These are phyloP conservation scores for Rhodocollybia butyracea DNA, from an alignment of 768 basidiomycete species.

Conservation along the genomic window DNA sequence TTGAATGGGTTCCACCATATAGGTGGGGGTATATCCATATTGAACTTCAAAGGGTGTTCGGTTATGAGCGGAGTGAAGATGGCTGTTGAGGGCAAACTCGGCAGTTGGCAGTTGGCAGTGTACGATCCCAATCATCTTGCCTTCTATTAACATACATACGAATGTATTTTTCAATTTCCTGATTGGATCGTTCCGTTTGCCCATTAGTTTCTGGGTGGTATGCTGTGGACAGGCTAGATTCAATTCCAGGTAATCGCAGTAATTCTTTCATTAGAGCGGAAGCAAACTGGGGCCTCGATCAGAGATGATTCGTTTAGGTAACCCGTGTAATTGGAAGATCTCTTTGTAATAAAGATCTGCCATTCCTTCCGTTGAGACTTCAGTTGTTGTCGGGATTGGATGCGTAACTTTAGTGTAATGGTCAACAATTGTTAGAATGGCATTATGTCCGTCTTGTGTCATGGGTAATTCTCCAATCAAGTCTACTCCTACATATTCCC, in stretches of 20 bases:
- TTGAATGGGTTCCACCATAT: too few relatives aligned
- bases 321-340: constrained; percentile 3
- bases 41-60: neutral
- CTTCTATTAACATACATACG: constrained; percentile 16
- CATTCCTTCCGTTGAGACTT: too few relatives aligned
- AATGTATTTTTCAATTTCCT: constrained; percentile 28
- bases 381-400: too few relatives aligned
- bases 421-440: too few relatives aligned
- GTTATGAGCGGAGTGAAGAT: constrained; percentile 3
- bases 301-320: constrained; percentile 2
- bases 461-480: too few relatives aligned
- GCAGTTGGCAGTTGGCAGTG: constrained; percentile 21
- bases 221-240: neutral
- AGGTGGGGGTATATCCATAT: too few relatives aligned
- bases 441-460: too few relatives aligned
- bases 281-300: constrained; percentile 10
- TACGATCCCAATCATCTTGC: constrained; percentile 24
- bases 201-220: constrained; percentile 27
- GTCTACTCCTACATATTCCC: too few relatives aligned
- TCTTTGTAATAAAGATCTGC: neutral
- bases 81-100: constrained; percentile 26
- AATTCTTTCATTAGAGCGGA: neutral
- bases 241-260: neutral
- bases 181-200: constrained; percentile 28
- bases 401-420: too few relatives aligned